Base-by-base conservation (phyloP, 192 early-diverging fungal genomes). In the Diversispora eburnea region DNA sequence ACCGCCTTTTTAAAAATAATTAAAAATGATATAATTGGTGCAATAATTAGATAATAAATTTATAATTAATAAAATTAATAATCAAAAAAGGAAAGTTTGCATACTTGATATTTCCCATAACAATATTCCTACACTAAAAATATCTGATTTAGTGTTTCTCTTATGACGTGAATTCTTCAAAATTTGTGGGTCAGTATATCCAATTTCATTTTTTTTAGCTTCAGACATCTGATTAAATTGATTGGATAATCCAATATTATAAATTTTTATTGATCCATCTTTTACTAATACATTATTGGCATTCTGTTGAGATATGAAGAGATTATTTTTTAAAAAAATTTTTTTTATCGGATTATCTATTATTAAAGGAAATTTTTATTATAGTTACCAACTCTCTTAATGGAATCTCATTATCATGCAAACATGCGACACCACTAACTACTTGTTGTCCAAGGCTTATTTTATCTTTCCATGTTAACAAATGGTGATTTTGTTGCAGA, bases 71-170 rank as follows among this genome's bases (percentile, higher is more conserved):
- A 33, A 33, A 33, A 33, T 33, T 33, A 33, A 33, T 33, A 33
- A 33, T 33, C 25, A 33, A 33, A 33, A 33, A 33, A 33, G 25
- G 25, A 33, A 33, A 33, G 0, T 33, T 33, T 33, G 25, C 25
- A 33, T 33, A 68, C 48, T 54, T 39, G 67, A 49, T 33, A 68
- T 54, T 54, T 68, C 67, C 67, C 67, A 68, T 17, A 68, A n/a
- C 15, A 68, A 42, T 20, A 54, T 15, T 33, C 67, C 67, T 52
- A 68, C 67, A 41, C 51, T 52, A 49, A 52, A 68, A 22, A 68
- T 22, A 54, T 68, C 67, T 8, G 67, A 49, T 25, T 39, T 49
- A 49, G 15, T 22, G n/a, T 49, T 68, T 33, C 47, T 22, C 52
- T 10, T 49, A 54, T 54, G 19, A 22, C n/a, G 22, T 5, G 47